Base-by-base conservation (phyloP, 805 yeast genomes). In the Priceomyces carsonii region DNA sequence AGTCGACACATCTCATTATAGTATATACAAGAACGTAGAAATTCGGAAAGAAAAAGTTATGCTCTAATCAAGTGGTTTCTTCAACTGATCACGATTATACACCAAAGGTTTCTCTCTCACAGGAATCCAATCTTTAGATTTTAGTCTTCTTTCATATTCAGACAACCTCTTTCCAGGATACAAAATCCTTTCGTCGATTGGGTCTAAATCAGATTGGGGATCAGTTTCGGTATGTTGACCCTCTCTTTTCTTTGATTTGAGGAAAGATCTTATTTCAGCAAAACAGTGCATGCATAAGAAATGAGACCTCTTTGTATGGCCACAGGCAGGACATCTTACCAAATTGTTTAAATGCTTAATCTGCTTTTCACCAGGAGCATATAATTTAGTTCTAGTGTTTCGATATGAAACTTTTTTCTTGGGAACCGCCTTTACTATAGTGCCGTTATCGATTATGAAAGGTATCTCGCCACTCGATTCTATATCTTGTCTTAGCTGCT, bases 301-400 rank as follows among this genome's bases (percentile, higher is more conserved):
- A 61, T 93, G 95, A 1, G 93, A 80, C 54, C 96, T 75, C 65
- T 91, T 93, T 50, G 79, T 83, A 43, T 85, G 83, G 28, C 99
- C 99, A 66, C 99, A 91, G 0, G 96, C 83, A 3, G 98, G 97
- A 58, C 99, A 91, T 58, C 95, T 77, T 43, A 84, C 87, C 52
- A 93, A 69, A 55, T 86, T 82, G 37, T 80, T 76, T 45, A 85
- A 71, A 33, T 82, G 80, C 57, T 85, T 79, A 47, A 86, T 68
- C 49, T 89, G 93, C 59, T 88, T 91, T 39, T 79, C 74, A 8
- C 86, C 95, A 3, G 91, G 87, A 6, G 88, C 89, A 46, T 86
- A 77, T 48, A 84, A 79, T 65, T 90, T 80, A 57, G 78, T 82
- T 61, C 97, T 81, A 53, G 86, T 85, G 61, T 87, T 85, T 66